A percentile compares a stretch with the other conserved stretches of the same genome.
phyloP scores from a whole-genome alignment of 306 rosid genomes.

The Acacia crassicarpa region DNA sequence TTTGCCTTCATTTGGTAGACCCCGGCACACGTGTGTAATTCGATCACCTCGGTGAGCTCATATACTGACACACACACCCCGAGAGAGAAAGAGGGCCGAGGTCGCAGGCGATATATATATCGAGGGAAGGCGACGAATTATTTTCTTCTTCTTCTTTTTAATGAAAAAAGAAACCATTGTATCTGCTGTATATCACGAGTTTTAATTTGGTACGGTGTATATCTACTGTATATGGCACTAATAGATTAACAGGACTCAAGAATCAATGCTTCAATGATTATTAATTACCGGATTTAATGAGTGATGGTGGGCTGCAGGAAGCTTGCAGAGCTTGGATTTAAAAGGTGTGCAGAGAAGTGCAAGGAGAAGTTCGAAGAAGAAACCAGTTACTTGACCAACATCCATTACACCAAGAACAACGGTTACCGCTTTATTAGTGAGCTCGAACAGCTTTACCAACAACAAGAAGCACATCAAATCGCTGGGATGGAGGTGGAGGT shows the following conservation, averaged over 20 bases:
- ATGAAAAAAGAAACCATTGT: not conserved
- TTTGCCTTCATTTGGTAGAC: slow-evolving; percentile 1
- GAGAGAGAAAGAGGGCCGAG: not conserved
- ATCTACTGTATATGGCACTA: not conserved
- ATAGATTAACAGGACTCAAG: not conserved
- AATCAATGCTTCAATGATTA: not conserved
- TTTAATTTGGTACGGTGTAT: not conserved
- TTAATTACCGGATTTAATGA: slow-evolving; percentile 24
- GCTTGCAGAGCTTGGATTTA: slow-evolving; percentile 74
- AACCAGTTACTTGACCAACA: slow-evolving; percentile 57
- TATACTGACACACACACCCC: slow-evolving; percentile 5
- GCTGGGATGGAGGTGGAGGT: not conserved
- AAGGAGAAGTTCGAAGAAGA: slow-evolving; percentile 89
- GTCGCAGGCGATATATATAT: not conserved
- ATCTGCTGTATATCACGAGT: not conserved
- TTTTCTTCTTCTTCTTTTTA: not conserved
- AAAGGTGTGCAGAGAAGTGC: slow-evolving; percentile 77
- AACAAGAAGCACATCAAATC: not conserved
- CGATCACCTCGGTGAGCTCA: not conserved
- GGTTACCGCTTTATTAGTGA: slow-evolving; percentile 53
- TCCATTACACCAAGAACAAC: slow-evolving; percentile 43
- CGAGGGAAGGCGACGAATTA: not conserved
- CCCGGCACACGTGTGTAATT: slow-evolving; percentile 34
- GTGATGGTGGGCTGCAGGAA: slow-evolving; percentile 61
- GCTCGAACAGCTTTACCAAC: slow-evolving; percentile 59